A percentile compares a stretch with the other conserved stretches of the same genome.
Evolutionary conservation across 2,329 filamentous ascomycete genomes (phyloP).

Genomic region (Neophaeococcomyces mojaviensis): DNA sequence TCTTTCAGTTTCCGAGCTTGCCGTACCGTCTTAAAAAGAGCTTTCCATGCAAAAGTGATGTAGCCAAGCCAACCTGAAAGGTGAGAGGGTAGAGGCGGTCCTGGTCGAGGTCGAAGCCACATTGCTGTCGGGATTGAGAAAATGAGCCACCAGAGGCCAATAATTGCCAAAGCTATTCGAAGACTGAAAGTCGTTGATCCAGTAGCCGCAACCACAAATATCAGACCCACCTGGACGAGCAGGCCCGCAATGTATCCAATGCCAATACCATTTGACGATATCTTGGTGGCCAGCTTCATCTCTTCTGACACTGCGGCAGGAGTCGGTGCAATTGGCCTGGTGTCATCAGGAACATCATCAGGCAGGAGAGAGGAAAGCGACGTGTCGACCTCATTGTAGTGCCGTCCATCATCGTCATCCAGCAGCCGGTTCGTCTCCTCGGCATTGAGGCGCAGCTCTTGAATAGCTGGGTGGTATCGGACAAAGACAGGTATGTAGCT

Average conservation of each 20-base stretch:
- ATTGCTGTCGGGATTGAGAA: conserved; percentile 84
- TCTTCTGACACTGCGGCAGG: conserved; percentile 49
- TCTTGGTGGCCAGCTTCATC: conserved; percentile 75
- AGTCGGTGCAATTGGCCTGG: conserved; percentile 8
- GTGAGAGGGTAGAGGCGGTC: conserved; percentile 61
- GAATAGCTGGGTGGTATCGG: conserved; percentile 63
- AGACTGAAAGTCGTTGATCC: conserved; percentile 77
- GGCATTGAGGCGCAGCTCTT: neutral
- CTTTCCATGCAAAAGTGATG: conserved; percentile 75
- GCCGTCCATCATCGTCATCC: conserved; percentile 10
- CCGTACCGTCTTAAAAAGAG: conserved; percentile 70
- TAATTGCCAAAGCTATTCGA: conserved; percentile 74
- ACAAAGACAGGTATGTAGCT: conserved; percentile 90
- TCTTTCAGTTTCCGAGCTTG: conserved; percentile 69
- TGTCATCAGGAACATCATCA: conserved; percentile 25
- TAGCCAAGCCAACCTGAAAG: conserved; percentile 56
- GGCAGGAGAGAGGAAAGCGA: conserved; percentile 21
- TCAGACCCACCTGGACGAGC: conserved; percentile 72
- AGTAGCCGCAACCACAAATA: conserved; percentile 65
- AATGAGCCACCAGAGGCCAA: conserved; percentile 85
- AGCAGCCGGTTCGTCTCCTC: conserved; percentile 8
- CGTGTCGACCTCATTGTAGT: conserved; percentile 9
- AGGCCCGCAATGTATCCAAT: conserved; percentile 87
- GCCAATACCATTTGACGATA: conserved; percentile 86
- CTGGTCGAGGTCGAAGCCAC: conserved; percentile 81